Evolutionary conservation across 2,329 filamentous ascomycete genomes (phyloP).

Genomic region (Penicillium sp.): DNA sequence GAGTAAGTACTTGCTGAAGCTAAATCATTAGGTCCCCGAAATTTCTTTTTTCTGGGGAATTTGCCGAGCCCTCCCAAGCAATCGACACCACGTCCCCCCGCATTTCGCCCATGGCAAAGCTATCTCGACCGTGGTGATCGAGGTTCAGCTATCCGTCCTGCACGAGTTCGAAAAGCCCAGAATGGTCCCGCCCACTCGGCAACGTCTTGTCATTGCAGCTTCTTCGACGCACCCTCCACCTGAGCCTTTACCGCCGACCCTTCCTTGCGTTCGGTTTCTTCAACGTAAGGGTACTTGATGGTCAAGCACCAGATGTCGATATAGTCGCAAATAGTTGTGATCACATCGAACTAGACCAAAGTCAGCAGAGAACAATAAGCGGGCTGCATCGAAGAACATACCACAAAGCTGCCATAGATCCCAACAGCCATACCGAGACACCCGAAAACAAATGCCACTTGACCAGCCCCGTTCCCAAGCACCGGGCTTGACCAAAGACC

Average conservation of each 20-base stretch:
- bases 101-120: slow-evolving; percentile 3
- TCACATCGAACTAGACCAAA: slow-evolving; percentile 69
- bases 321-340: slow-evolving; percentile 96
- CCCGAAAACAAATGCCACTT: slow-evolving; percentile 85
- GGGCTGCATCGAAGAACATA: slow-evolving; percentile 30
- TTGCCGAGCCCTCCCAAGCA: background rate
- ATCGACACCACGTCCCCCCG: slow-evolving; percentile 8
- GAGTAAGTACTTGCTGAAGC: slow-evolving; percentile 17
- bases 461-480: slow-evolving; percentile 73
- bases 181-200: background rate
- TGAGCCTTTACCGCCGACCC: slow-evolving; percentile 29
- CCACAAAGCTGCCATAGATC: slow-evolving; percentile 95
- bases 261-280: slow-evolving; percentile 30
- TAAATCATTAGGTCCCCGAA: slow-evolving; percentile 16
- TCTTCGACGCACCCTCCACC: slow-evolving; percentile 26
- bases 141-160: slow-evolving; percentile 18
- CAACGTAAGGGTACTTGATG: slow-evolving; percentile 75
- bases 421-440: slow-evolving; percentile 81
- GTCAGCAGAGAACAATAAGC: background rate
- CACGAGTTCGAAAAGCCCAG: slow-evolving; percentile 3
- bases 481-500: slow-evolving; percentile 65
- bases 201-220: slow-evolving; percentile 15
- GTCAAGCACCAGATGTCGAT: slow-evolving; percentile 97
- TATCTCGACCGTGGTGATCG: slow-evolving; percentile 11
- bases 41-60: slow-evolving; percentile 1